Evolutionary conservation across 257 asterid genomes (phyloP).

Genomic region (Scutellaria minor): DNA sequence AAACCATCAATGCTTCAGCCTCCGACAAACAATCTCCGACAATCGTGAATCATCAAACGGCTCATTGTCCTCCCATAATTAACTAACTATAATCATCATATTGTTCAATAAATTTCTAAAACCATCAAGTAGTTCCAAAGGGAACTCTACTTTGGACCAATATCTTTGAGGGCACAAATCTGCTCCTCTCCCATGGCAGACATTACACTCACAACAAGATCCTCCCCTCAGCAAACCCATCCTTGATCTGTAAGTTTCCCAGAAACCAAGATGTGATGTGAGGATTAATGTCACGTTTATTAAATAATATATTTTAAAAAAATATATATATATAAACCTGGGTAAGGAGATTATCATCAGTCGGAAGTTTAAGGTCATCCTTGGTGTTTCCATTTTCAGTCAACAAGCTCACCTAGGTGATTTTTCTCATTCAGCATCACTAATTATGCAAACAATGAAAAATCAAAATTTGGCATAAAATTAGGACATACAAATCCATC

Average conservation of each 20-base stretch:
- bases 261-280: not conserved
- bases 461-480: not conserved
- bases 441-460: not conserved
- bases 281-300: not conserved
- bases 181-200: constrained; percentile 99
- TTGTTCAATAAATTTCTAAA: not conserved
- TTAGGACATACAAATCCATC: constrained; percentile 81
- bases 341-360: constrained; percentile 68
- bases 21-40: constrained; percentile 27
- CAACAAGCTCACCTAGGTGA: constrained; percentile 75
- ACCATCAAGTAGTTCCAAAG: not conserved
- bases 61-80: constrained; percentile 38
- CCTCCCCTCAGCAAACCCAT: constrained; percentile 88
- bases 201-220: constrained; percentile 91
- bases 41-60: constrained; percentile 29
- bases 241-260: constrained; percentile 64
- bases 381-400: constrained; percentile 86
- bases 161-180: constrained; percentile 82
- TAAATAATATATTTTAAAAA: not conserved
- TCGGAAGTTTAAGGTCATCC: constrained; percentile 94
- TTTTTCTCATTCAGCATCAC: not conserved
- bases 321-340: constrained; percentile 51
- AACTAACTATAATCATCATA: not conserved
- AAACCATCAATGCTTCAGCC: constrained; percentile 32
- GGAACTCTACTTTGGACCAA: constrained; percentile 68